phyloP scores from a whole-genome alignment of 192 early-diverging fungal genomes.

The Linderina pennispora region DNA sequence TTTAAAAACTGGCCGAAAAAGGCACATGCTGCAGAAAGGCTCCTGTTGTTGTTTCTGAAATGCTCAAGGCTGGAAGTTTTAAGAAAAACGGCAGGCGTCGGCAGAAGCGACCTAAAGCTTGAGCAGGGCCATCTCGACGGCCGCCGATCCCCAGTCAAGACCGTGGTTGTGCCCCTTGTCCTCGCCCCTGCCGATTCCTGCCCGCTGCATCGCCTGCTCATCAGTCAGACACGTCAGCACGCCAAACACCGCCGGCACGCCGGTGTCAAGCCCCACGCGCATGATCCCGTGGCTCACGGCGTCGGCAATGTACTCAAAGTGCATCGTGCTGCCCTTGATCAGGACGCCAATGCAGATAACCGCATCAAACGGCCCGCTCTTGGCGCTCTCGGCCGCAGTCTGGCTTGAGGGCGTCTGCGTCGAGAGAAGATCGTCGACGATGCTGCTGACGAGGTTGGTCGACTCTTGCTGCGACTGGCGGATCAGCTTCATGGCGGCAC shows the following conservation, averaged over 20 bases:
- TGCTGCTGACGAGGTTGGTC: constrained; percentile 48
- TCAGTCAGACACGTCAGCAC: constrained; percentile 93
- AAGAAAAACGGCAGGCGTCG: too few relatives aligned
- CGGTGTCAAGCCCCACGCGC: constrained; percentile 88
- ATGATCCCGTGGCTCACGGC: constrained; percentile 89
- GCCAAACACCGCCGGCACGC: constrained; percentile 90
- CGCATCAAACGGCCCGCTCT: constrained; percentile 70
- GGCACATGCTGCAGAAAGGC: too few relatives aligned
- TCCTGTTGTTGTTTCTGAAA: too few relatives aligned
- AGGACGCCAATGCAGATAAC: constrained; percentile 94
- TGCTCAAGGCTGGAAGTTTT: too few relatives aligned
- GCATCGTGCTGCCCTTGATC: constrained; percentile 98
- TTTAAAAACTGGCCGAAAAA: too few relatives aligned
- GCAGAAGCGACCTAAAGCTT: constrained; percentile 39
- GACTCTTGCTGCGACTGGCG: constrained; percentile 55
- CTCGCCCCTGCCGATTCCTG: constrained; percentile 56
- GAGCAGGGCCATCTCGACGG: constrained; percentile 90
- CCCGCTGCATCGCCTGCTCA: constrained; percentile 83
- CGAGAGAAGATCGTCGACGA: constrained; percentile 51
- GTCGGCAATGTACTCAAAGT: constrained; percentile 99
- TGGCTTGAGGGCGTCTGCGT: not conserved
- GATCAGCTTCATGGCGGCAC: constrained; percentile 74
- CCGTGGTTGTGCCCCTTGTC: constrained; percentile 90
- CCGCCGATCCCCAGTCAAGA: constrained; percentile 88
- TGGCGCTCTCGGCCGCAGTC: not conserved